These are phyloP conservation scores for Ophiosphaerella narmari DNA, from an alignment of 2,329 filamentous ascomycete species.

Conservation along the genomic window DNA sequence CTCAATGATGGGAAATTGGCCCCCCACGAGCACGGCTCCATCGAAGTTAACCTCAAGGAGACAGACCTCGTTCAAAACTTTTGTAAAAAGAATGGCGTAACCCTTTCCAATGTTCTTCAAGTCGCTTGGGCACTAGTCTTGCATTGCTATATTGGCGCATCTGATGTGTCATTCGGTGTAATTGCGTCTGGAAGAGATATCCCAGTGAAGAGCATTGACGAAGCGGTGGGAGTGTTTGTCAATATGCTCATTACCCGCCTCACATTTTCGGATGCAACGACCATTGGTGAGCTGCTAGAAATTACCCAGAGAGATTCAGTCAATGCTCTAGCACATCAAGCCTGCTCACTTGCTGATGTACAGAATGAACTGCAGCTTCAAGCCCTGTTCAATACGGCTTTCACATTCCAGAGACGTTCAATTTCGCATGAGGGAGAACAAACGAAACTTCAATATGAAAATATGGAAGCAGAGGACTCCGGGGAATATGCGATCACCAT, in stretches of 20 bases:
- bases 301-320: constrained; percentile 54
- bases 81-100: constrained; percentile 50
- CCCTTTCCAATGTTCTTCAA: constrained; percentile 57
- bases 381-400: constrained; percentile 44
- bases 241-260: constrained; percentile 61
- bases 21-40: constrained; percentile 42
- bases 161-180: constrained; percentile 60
- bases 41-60: constrained; percentile 48
- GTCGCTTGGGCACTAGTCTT: constrained; percentile 59
- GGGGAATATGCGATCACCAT: constrained; percentile 44
- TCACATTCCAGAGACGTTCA: constrained; percentile 41
- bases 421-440: constrained; percentile 28
- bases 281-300: constrained; percentile 49
- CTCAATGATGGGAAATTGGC: constrained; percentile 41
- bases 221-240: constrained; percentile 58
- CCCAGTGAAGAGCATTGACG: constrained; percentile 54
- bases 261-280: constrained; percentile 40
- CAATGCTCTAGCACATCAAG: constrained; percentile 54
- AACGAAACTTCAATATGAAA: constrained; percentile 36
- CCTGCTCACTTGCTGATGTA: constrained; percentile 50
- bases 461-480: constrained; percentile 42
- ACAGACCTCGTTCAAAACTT: constrained; percentile 33
- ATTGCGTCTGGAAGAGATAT: constrained; percentile 60
- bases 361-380: constrained; percentile 43
- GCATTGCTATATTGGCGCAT: constrained; percentile 52